Base-by-base conservation (phyloP, 495 filamentous ascomycete species). In the Annulohypoxylon stygium region DNA sequence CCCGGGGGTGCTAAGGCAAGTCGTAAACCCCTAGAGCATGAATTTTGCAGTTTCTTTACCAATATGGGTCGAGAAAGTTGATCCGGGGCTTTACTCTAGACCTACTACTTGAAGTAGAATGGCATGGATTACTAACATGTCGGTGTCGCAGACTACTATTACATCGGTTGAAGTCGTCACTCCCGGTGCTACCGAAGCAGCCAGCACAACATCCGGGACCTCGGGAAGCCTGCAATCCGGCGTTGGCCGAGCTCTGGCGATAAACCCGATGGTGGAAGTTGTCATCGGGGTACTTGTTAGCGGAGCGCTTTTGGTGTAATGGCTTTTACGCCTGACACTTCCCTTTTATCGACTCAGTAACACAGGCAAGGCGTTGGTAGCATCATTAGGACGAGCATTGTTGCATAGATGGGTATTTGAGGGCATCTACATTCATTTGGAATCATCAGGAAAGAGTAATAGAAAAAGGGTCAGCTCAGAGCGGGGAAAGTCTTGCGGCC, bases 141-240 rank as follows among this genome's bases (percentile, higher is more conserved):
- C 7, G 12, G n/a, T 47, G 16, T 2, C 36, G 11, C 36, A 75
- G 72, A 79, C 75, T 2, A 75, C 73, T 2, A 71, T 79, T 30
- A 79, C 77, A 4, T 75, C 73, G 18, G 75, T 79, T 41, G 65
- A 76, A 14, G 70, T 79, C 1, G 61, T 79, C 3, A 76, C 75
- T 30, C 75, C 77, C 4, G 65, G 59, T 2, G 60, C 59, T 33
- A 61, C 71, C 1, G 70, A 69, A 23, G 41, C 50, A 37, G 65
- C 66, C 4, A 67, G 63, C 7, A 57, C 64, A 50, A 71, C 74
- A 8, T 62, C 71, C 2, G 73, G 57, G 36, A 47, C 71, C 2
- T 43, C 69, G 1, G 78, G 79, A 12, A 79, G 70, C 30, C 75
- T 86, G 10, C 84, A 85, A 65, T 74, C 77, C 7, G 83, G 80